Base-by-base conservation (phyloP, 2,329 filamentous ascomycete species). In the Hypoxylon sp. region DNA sequence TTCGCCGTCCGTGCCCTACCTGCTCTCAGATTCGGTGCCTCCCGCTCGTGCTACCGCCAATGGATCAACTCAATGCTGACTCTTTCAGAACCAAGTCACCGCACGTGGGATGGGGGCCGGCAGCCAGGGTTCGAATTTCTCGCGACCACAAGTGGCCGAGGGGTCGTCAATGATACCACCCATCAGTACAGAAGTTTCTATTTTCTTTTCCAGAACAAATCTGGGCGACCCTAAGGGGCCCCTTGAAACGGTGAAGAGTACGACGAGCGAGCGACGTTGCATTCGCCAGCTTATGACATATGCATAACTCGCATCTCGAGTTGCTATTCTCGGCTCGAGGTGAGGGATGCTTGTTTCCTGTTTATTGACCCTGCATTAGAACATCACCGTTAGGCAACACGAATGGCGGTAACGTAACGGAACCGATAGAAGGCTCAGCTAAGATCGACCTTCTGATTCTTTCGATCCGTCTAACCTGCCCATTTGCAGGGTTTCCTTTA, bases 121-220 rank as follows among this genome's bases (percentile, higher is more conserved):
- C 46, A 13, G 33, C 49, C n/a, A 65, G 63, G 65, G 69, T 69
- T 64, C 37, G 30, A 57, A 57, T 40, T 40, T 67, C 50, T 44
- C 61, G 57, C 42, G 66, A 49, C 55, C 51, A 59, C 51, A 30
- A 48, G 56, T 56, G 46, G 20, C 42, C 25, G 46, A 40, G 54
- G 33, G 63, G 10, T 51, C 40, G 20, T 40, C 54, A n/a, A 62
- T 48, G 37, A 13, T n/a, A 50, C n/a, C 58, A 30, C 25, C 33
- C 33, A 55, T 44, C 40, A 20, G 25, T 48, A 61, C 35, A 33
- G 57, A 71, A 60, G 50, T 66, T 66, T 66, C 66, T 61, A 64
- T 55, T 66, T 64, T 69, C 56, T 61, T 69, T 71, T 71, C 69
- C 59, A 71, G 66, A 71, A 71, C 33, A 20, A 58, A 22, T 37